Evolutionary conservation across 179 eudicot species (phyloP).

Genomic region (Heliamphora pulchella): DNA sequence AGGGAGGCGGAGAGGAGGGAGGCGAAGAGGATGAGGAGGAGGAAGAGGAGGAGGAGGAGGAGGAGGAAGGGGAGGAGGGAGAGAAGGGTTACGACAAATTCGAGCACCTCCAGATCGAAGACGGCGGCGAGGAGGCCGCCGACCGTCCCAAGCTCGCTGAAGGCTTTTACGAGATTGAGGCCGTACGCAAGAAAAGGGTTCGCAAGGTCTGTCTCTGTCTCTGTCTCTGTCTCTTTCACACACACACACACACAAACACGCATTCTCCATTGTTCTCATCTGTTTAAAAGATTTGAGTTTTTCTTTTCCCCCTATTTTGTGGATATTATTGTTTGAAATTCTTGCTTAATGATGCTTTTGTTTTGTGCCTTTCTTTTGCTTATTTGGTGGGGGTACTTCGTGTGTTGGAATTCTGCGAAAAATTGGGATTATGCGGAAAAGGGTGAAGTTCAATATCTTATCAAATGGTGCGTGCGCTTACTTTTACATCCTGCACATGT

Average conservation of each 20-base stretch:
- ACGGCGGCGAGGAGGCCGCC: slow-evolving; percentile 22
- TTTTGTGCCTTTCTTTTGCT: not conserved
- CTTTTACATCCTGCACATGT: not conserved
- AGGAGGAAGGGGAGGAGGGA: slow-evolving; percentile 3
- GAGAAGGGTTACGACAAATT: slow-evolving; percentile 9
- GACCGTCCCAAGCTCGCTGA: slow-evolving; percentile 63
- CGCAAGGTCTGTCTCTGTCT: slow-evolving; percentile 46
- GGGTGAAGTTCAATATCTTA: slow-evolving; percentile 85
- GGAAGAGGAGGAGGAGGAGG: slow-evolving; percentile 1
- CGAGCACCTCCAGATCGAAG: slow-evolving; percentile 18
- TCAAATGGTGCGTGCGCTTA: slow-evolving; percentile 72
- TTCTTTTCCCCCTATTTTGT: not conserved
- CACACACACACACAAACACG: not conserved
- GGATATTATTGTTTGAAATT: not conserved
- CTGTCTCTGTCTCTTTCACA: not conserved
- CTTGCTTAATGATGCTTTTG: not conserved
- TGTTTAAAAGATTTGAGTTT: not conserved
- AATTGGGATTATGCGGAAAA: slow-evolving; percentile 33
- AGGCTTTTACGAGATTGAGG: slow-evolving; percentile 73
- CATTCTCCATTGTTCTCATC: not conserved
- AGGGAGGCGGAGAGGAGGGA: slow-evolving; percentile 5
- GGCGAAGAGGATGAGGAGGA: slow-evolving; percentile 1
- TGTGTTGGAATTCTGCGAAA: slow-evolving; percentile 22
- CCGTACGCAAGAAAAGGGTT: slow-evolving; percentile 61
- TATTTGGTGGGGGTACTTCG: slow-evolving; percentile 16